Evolutionary conservation across 2,329 filamentous ascomycete genomes (phyloP).

Genomic region (Penicillium sp.): DNA sequence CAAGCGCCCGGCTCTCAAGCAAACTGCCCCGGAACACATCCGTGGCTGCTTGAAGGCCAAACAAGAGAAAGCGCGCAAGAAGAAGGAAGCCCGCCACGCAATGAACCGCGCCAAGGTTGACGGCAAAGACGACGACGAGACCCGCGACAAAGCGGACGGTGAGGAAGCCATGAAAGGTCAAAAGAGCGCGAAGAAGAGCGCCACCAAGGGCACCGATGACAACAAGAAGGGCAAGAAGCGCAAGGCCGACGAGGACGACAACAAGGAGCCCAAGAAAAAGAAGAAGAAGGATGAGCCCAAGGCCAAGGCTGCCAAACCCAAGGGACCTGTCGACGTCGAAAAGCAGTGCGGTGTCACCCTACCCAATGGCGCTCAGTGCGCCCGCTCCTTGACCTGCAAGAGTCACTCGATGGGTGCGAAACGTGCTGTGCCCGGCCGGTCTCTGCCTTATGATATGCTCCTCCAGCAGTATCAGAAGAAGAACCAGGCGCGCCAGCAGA

Average conservation of each 20-base stretch:
- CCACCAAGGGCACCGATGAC: slow-evolving; percentile 52
- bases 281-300: slow-evolving; percentile 95
- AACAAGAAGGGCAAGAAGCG: slow-evolving; percentile 70
- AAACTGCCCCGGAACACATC: slow-evolving; percentile 74
- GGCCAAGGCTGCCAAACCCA: slow-evolving; percentile 76
- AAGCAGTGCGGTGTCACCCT: slow-evolving; percentile 86
- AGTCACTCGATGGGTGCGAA: slow-evolving; percentile 95
- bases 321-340: slow-evolving; percentile 91
- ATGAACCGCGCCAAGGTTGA: slow-evolving; percentile 59
- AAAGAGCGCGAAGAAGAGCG: slow-evolving; percentile 65
- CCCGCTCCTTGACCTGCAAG: slow-evolving; percentile 87
- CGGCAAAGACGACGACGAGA: slow-evolving; percentile 47
- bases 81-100: slow-evolving; percentile 71
- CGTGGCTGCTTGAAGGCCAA: slow-evolving; percentile 80
- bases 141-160: slow-evolving; percentile 39
- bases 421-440: slow-evolving; percentile 79
- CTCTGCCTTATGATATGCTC: slow-evolving; percentile 87
- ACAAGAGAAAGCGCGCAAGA: slow-evolving; percentile 73
- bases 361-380: slow-evolving; percentile 81
- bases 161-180: slow-evolving; percentile 53
- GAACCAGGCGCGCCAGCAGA: slow-evolving; percentile 97
- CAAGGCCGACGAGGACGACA: slow-evolving; percentile 67
- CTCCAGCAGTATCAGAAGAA: slow-evolving; percentile 90
- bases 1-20: slow-evolving; percentile 79
- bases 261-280: slow-evolving; percentile 81